Evolutionary conservation across 208 protist species (phyloP).

Genomic region (Wallacemonas sp.): DNA sequence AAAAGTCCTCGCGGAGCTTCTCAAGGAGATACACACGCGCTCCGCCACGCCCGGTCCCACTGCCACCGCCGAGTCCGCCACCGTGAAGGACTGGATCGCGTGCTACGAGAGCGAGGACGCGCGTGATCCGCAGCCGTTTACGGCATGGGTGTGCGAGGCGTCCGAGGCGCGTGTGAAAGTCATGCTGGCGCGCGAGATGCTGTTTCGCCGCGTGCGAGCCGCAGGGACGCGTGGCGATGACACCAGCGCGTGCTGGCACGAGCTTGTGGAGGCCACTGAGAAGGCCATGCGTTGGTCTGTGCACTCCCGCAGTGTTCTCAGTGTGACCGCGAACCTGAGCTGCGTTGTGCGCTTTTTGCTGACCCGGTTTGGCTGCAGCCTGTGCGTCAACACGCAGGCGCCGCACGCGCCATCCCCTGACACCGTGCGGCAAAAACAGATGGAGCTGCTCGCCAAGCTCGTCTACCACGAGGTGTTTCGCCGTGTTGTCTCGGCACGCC

Average conservation of each 20-base stretch:
- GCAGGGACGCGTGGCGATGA: not conserved
- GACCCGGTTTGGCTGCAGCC: not conserved
- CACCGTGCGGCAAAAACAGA: no score
- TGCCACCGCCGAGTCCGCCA: not conserved
- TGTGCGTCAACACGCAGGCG: no score
- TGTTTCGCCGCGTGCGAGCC: not conserved
- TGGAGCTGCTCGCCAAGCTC: no score
- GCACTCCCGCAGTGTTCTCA: not conserved
- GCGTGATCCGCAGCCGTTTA: not conserved
- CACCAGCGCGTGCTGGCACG: not conserved
- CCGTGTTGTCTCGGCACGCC: not conserved
- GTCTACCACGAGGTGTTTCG: not conserved
- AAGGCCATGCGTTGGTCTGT: slow-evolving; percentile 1
- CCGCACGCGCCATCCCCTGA: no score
- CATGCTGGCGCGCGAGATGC: not conserved
- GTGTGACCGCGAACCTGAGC: not conserved
- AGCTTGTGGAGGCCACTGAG: not conserved
- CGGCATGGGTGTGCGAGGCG: not conserved
- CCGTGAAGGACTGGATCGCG: not conserved
- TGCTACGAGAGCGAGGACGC: not conserved
- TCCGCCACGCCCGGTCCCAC: not conserved
- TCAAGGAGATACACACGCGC: not conserved
- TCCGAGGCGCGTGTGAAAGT: not conserved
- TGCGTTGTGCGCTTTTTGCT: not conserved
- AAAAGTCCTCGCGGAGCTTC: not conserved